Conservation (phyloP, 148 eudicot species). For the Rhododendron molle region DNA sequence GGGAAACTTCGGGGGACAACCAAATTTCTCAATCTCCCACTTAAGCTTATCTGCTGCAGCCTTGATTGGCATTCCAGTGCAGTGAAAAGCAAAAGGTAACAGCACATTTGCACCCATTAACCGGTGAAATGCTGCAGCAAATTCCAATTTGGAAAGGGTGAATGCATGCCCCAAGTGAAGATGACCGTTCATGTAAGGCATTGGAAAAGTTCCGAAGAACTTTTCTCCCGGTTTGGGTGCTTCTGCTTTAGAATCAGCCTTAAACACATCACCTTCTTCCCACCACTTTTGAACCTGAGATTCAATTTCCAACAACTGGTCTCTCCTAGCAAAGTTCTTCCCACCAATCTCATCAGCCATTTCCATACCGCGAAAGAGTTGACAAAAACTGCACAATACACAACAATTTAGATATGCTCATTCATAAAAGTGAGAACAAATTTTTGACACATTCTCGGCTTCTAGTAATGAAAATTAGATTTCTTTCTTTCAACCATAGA, state of each 20-base stretch:
- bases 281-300: conserved; percentile 53
- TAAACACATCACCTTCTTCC: conserved; percentile 56
- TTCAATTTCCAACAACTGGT: conserved; percentile 64
- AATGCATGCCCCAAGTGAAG: conserved; percentile 90
- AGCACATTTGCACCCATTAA: conserved; percentile 78
- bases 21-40: conserved; percentile 65
- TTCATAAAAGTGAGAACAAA: too few species aligned
- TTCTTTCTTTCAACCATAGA: too few species aligned
- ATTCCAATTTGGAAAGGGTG: conserved; percentile 82
- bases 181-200: conserved; percentile 89
- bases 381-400: conserved; percentile 35
- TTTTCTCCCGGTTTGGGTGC: conserved; percentile 67
- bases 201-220: conserved; percentile 85
- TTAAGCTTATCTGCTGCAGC: conserved; percentile 83
- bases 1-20: conserved; percentile 73
- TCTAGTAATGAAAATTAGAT: too few species aligned
- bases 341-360: conserved; percentile 39
- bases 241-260: conserved; percentile 44
- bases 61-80: conserved; percentile 94
- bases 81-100: conserved; percentile 85
- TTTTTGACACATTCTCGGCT: too few species aligned
- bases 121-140: conserved; percentile 80
- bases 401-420: not conserved
- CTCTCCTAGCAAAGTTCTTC: conserved; percentile 75
- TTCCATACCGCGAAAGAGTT: conserved; percentile 13